phyloP scores from a whole-genome alignment of 2,329 filamentous ascomycete species.

The Trichophyton equinum region DNA sequence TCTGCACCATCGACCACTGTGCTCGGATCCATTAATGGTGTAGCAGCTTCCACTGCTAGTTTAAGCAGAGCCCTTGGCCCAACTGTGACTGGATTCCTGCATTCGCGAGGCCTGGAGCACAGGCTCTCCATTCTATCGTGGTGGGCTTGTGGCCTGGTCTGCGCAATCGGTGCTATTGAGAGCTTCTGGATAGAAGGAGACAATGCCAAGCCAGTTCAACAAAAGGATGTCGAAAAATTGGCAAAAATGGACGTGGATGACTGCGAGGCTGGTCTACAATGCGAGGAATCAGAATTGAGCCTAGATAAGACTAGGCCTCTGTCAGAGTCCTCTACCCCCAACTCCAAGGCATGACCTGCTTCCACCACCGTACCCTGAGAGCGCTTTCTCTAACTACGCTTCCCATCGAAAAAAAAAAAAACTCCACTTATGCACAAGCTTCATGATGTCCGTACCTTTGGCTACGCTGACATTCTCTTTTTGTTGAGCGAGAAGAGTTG shows the following conservation, averaged over 20 bases:
- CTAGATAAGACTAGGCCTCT: background rate
- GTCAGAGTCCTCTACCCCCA: background rate
- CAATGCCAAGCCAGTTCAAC: slow-evolving; percentile 19
- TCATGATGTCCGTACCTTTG: background rate
- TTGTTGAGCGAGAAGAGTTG: background rate
- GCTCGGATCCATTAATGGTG: slow-evolving; percentile 83
- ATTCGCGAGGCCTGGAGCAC: slow-evolving; percentile 62
- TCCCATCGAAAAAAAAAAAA: background rate
- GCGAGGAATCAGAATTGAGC: background rate
- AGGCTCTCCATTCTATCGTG: slow-evolving; percentile 83
- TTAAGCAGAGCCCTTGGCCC: slow-evolving; percentile 80
- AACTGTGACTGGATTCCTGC: slow-evolving; percentile 72
- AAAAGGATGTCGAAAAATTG: background rate
- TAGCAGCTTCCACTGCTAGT: slow-evolving; percentile 81
- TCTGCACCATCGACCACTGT: slow-evolving; percentile 72
- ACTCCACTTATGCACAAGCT: background rate
- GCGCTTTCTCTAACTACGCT: background rate
- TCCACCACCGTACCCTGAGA: background rate
- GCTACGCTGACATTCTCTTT: background rate
- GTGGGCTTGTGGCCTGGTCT: slow-evolving; percentile 78
- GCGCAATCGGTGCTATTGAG: slow-evolving; percentile 59
- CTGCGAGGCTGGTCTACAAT: slow-evolving; percentile 23
- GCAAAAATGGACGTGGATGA: slow-evolving; percentile 7
- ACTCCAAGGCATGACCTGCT: background rate
- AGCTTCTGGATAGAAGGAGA: slow-evolving; percentile 64